Evolutionary conservation across 371 early-diverging fungal species (phyloP).

Genomic region (Actinomucor elegans): DNA sequence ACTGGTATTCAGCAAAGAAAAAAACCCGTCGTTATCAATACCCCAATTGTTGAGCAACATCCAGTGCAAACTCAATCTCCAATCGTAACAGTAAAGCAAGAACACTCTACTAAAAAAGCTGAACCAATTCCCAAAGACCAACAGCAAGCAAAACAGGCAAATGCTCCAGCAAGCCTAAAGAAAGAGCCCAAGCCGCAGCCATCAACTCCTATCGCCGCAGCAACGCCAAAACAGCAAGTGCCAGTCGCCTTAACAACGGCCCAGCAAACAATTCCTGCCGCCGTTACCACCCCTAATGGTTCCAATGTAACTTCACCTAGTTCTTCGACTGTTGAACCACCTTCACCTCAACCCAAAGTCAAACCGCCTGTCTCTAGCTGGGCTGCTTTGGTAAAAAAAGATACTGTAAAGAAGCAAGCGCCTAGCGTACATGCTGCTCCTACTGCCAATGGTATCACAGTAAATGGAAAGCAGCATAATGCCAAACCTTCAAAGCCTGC

Average conservation of each 20-base stretch:
- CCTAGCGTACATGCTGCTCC: slow-evolving; percentile 13
- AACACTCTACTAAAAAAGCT: not conserved
- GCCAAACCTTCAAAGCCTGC: slow-evolving; percentile 18
- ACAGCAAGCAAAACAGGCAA: not conserved
- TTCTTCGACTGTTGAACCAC: slow-evolving; percentile 16
- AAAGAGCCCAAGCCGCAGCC: not conserved
- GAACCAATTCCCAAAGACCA: not conserved
- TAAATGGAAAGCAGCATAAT: slow-evolving; percentile 9
- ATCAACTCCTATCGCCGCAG: not conserved
- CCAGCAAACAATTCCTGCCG: not conserved
- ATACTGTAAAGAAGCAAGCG: slow-evolving; percentile 9
- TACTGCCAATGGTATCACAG: slow-evolving; percentile 1
- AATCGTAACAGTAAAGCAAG: not conserved
- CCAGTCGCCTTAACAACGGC: no score
- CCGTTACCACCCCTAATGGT: slow-evolving; percentile 2
- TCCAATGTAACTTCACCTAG: slow-evolving; percentile 15
- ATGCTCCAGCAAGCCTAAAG: no score
- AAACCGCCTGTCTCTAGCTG: slow-evolving; percentile 42
- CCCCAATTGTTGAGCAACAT: not conserved
- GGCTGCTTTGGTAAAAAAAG: slow-evolving; percentile 58
- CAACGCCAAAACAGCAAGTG: no score
- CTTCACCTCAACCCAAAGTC: slow-evolving; percentile 45
- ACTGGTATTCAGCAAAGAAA: slow-evolving; percentile 31
- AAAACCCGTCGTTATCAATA: slow-evolving; percentile 7
- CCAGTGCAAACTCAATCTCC: not conserved